Evolutionary conservation across 2,329 filamentous ascomycete genomes (phyloP).

Genomic region (Lasiodiplodia sp.): DNA sequence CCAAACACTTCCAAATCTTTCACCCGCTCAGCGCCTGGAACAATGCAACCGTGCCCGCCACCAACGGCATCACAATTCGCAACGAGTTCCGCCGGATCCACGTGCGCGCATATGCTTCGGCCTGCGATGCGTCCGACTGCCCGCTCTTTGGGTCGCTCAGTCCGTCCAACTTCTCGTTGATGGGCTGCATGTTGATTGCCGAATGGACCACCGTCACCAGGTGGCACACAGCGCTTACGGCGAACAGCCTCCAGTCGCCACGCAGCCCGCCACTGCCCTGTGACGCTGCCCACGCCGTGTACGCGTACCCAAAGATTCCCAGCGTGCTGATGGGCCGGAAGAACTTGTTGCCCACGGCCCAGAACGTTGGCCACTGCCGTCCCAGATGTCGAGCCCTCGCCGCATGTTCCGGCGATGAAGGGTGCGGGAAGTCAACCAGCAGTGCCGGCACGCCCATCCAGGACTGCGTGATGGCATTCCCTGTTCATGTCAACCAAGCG

Average conservation of each 20-base stretch:
- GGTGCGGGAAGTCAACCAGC: constrained; percentile 55
- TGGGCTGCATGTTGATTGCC: constrained; percentile 59
- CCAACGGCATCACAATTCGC: constrained; percentile 44
- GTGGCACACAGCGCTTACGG: constrained; percentile 53
- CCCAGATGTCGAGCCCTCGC: constrained; percentile 55
- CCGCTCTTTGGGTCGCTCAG: constrained; percentile 44
- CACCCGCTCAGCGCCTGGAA: constrained; percentile 35
- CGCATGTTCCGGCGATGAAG: constrained; percentile 50
- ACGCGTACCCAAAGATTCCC: constrained; percentile 57
- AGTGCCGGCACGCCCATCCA: constrained; percentile 60
- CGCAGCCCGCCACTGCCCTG: constrained; percentile 35
- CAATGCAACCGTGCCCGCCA: constrained; percentile 45
- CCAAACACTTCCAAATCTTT: not conserved
- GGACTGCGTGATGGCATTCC: constrained; percentile 61
- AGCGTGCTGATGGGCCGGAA: constrained; percentile 60
- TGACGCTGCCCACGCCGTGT: constrained; percentile 49
- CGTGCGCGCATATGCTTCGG: constrained; percentile 43
- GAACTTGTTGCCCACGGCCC: constrained; percentile 59
- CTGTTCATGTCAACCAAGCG: constrained; percentile 37
- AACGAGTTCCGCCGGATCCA: constrained; percentile 48
- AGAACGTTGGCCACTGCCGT: constrained; percentile 59
- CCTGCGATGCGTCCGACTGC: constrained; percentile 42
- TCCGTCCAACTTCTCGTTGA: constrained; percentile 57
- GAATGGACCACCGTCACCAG: constrained; percentile 58
- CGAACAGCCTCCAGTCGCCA: constrained; percentile 56